Evolutionary conservation across 345 rosid genomes (phyloP).

Genomic region (Nephelium lappaceum): DNA sequence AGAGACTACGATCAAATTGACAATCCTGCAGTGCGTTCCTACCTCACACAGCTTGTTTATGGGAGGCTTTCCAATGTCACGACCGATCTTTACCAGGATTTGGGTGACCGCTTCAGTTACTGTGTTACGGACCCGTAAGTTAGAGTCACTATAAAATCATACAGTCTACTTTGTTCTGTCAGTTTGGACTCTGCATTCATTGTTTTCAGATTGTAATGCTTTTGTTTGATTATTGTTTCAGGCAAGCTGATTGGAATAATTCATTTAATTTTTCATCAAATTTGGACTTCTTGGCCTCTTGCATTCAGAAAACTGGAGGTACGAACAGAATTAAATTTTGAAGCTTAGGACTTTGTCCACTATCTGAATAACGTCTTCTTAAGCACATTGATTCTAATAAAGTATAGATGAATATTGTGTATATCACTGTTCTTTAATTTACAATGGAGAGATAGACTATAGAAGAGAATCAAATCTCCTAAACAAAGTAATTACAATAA

Average conservation of each 20-base stretch:
- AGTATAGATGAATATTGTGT: too few relatives aligned
- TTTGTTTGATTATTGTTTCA: constrained; percentile 39
- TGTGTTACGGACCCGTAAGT: constrained; percentile 81
- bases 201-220: background rate
- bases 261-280: constrained; percentile 83
- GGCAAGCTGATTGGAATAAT: constrained; percentile 83
- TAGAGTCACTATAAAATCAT: background rate
- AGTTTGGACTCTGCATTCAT: too few relatives aligned
- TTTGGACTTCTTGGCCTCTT: constrained; percentile 66
- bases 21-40: constrained; percentile 60
- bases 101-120: constrained; percentile 55
- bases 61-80: constrained; percentile 63
- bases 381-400: too few relatives aligned
- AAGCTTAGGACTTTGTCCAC: background rate
- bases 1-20: constrained; percentile 42
- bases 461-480: too few relatives aligned
- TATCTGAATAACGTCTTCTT: too few relatives aligned
- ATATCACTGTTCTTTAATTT: too few relatives aligned
- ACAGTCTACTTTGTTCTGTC: too few relatives aligned
- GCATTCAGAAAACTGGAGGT: constrained; percentile 68
- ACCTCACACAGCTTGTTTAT: constrained; percentile 46
- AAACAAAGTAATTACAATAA: too few relatives aligned
- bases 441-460: too few relatives aligned
- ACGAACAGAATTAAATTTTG: constrained; percentile 6
- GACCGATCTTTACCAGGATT: constrained; percentile 42